Base-by-base conservation (phyloP, 1,139 yeast species). In the Zygosaccharomyces pseudobailii region DNA sequence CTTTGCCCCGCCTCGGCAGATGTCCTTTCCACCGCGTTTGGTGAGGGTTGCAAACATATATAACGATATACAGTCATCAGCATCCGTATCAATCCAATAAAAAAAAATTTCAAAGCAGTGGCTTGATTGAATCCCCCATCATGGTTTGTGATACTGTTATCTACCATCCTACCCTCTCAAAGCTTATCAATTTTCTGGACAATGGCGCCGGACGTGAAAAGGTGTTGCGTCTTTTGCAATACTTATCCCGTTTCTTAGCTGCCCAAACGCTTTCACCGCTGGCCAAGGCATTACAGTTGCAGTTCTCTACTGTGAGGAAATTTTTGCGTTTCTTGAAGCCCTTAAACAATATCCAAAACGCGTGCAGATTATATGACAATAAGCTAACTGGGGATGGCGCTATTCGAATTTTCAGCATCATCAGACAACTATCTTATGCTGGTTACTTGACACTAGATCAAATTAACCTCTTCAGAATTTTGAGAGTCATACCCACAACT, bases 301-400 rank as follows among this genome's bases (percentile, higher is more conserved):
- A 87, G 17, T 72, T 85, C 55, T 54, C 64, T 1, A 39, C 58
- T 5, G 76, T 88, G 51, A 81, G 97, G 66, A 90, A 90, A 71
- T 82, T 90, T 20, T 72, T 90, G 75, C 78, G 97, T 61, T 82
- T 84, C 63, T 79, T 89, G 56, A 90, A 89, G 70, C 96, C 96
- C 1, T 70, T 90, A 61, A 77, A 76, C 62, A 90, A 86, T 65
- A 66, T 86, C 50, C 83, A 84, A 60, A 75, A 80, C 13, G 89
- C 94, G 6, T 75, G 87, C 4, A 76, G 77, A 55, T 78, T 87
- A 20, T 78, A 72, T 59, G 87, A 82, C 62, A 84, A 87, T 68
- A 84, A 85, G 71, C 76, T 89, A 45, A 68, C 77, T 50, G 95
- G 87, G 62, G 43, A 72, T 79, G 41, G 71, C 80, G 58, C 81